Conservation (phyloP, 2,329 filamentous ascomycete genomes). For the Penicillium thymicola region DNA sequence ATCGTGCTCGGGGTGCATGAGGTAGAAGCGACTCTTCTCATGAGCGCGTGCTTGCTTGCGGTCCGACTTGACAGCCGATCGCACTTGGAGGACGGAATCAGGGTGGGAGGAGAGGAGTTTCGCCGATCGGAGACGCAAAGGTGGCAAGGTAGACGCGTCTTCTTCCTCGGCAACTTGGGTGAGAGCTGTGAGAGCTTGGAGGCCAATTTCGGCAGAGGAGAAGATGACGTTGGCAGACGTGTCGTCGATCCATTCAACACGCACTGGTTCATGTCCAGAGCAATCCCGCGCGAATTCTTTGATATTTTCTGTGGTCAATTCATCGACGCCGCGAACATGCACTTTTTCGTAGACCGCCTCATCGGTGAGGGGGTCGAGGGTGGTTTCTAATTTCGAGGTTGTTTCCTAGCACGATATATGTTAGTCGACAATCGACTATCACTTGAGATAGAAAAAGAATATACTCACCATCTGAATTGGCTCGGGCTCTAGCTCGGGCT, state of each 20-base stretch:
- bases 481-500: conserved; percentile 38
- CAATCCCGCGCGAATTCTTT: conserved; percentile 70
- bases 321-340: conserved; percentile 80
- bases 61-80: conserved; percentile 71
- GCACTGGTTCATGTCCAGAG: conserved; percentile 56
- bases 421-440: neutral
- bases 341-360: conserved; percentile 58
- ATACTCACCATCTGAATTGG: conserved; percentile 32
- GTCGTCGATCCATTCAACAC: conserved; percentile 94
- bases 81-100: conserved; percentile 66
- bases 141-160: conserved; percentile 49
- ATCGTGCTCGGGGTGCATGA: conserved; percentile 85
- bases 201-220: conserved; percentile 52
- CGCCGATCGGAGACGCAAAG: conserved; percentile 64
- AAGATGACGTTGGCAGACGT: conserved; percentile 85
- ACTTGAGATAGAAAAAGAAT: neutral
- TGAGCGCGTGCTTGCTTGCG: conserved; percentile 76
- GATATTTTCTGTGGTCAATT: conserved; percentile 76
- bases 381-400: conserved; percentile 19
- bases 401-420: conserved; percentile 22
- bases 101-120: conserved; percentile 67
- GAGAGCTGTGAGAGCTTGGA: conserved; percentile 53
- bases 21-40: conserved; percentile 82
- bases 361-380: conserved; percentile 28
- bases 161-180: conserved; percentile 38